Evolutionary conservation across 805 yeast species (phyloP).

Genomic region (Gaillardinia entomophila): DNA sequence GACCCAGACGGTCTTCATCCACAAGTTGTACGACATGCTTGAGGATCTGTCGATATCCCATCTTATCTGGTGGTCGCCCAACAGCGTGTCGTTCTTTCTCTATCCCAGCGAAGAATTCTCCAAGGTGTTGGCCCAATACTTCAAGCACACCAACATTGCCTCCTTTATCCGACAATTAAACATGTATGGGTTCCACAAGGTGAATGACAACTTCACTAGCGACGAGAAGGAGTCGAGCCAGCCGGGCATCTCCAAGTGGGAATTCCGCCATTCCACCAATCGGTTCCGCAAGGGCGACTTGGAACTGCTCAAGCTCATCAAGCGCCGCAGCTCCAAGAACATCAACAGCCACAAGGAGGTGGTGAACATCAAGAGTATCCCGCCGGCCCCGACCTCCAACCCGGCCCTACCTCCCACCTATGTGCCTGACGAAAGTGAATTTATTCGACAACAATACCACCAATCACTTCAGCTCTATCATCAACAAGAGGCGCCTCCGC

Average conservation of each 20-base stretch:
- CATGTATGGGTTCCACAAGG: conserved; percentile 44
- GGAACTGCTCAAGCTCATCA: conserved; percentile 67
- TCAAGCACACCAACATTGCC: conserved; percentile 41
- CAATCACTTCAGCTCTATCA: conserved; percentile 8
- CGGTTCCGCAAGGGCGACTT: conserved; percentile 76
- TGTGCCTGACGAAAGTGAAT: not conserved
- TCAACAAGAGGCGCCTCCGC: conserved; percentile 1
- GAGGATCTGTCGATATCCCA: conserved; percentile 70
- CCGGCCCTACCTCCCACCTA: conserved; percentile 1
- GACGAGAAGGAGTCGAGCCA: conserved; percentile 15
- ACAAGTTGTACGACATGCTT: conserved; percentile 85
- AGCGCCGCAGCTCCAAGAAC: conserved; percentile 58
- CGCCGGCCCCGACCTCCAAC: conserved; percentile 14
- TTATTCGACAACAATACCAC: conserved; percentile 8
- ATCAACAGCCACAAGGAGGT: conserved; percentile 33
- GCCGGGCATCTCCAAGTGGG: conserved; percentile 51
- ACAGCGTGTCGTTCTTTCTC: conserved; percentile 70
- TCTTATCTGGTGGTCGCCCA: conserved; percentile 79
- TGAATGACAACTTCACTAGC: conserved; percentile 32
- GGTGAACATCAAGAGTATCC: conserved; percentile 28
- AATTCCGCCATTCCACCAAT: conserved; percentile 79
- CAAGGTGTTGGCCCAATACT: conserved; percentile 56
- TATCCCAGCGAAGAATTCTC: conserved; percentile 84
- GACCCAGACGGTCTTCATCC: conserved; percentile 59
- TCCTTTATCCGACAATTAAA: conserved; percentile 38